A percentile compares a stretch with the other conserved stretches of the same genome.
Conservation (phyloP, 129 eudicot species). For the Chrysanthemum seticuspe region DNA sequence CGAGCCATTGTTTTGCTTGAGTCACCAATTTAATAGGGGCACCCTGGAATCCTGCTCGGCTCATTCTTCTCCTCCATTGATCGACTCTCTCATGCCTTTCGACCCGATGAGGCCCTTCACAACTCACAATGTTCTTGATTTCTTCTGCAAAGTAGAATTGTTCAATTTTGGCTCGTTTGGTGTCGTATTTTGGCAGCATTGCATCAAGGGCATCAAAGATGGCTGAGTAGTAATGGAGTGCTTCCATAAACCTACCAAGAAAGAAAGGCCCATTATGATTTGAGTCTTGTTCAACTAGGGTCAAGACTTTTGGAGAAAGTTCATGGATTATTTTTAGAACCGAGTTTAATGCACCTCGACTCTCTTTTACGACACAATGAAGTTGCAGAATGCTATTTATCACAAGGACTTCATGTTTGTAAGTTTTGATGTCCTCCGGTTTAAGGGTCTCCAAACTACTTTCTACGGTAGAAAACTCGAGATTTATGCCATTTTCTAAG, state of each 20-base stretch:
- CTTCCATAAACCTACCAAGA: slow-evolving; percentile 75
- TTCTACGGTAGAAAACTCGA: slow-evolving; percentile 53
- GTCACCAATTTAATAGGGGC: slow-evolving; percentile 43
- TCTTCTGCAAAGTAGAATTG: slow-evolving; percentile 75
- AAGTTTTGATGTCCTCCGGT: slow-evolving; percentile 50
- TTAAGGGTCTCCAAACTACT: slow-evolving; percentile 66
- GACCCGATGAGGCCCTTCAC: slow-evolving; percentile 82
- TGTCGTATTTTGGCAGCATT: slow-evolving; percentile 62
- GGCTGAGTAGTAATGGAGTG: slow-evolving; percentile 77
- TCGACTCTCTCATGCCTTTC: slow-evolving; percentile 85
- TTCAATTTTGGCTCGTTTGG: slow-evolving; percentile 64
- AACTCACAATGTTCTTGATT: slow-evolving; percentile 75
- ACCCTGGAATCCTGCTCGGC: slow-evolving; percentile 74
- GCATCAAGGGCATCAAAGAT: slow-evolving; percentile 74
- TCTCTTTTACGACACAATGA: slow-evolving; percentile 76
- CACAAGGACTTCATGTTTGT: slow-evolving; percentile 51
- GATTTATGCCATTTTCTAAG: slow-evolving; percentile 38
- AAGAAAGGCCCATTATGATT: slow-evolving; percentile 78
- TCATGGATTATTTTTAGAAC: slow-evolving; percentile 59
- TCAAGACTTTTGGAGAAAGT: slow-evolving; percentile 63
- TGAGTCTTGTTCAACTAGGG: slow-evolving; percentile 77
- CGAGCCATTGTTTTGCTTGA: slow-evolving; percentile 64
- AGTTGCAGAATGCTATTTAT: slow-evolving; percentile 72
- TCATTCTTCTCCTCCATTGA: slow-evolving; percentile 89
- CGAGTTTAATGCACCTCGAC: slow-evolving; percentile 75